Evolutionary conservation across 1,284 basidiomycete species (phyloP).

Genomic region (Volvariella volvacea): DNA sequence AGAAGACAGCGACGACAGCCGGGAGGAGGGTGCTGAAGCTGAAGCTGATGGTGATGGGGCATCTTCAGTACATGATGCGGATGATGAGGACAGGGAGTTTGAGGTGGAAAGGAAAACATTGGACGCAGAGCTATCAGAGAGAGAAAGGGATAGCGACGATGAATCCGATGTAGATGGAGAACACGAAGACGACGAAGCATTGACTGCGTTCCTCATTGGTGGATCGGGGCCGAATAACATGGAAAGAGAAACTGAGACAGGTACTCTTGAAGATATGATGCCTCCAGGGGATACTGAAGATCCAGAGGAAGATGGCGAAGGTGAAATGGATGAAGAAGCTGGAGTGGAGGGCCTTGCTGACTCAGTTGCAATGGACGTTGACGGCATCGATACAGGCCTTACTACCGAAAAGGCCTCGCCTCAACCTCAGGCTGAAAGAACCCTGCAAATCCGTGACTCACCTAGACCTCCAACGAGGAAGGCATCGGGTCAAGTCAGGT

Average conservation of each 20-base stretch:
- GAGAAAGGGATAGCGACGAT: constrained; percentile 9
- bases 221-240: background rate
- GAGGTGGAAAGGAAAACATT: background rate
- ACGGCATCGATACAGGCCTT: no score
- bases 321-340: no score
- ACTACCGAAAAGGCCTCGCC: no score
- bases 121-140: background rate
- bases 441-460: no score
- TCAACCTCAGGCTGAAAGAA: no score
- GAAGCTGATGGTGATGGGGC: background rate
- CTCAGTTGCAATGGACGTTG: no score
- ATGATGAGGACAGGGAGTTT: background rate
- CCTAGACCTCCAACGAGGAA: constrained; percentile 1
- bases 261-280: background rate
- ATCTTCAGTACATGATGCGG: background rate
- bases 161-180: constrained; percentile 7
- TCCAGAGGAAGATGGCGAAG: constrained; percentile 5
- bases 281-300: background rate
- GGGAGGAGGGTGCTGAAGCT: constrained; percentile 10
- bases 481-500: constrained; percentile 8
- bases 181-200: constrained; percentile 7
- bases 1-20: constrained; percentile 19
- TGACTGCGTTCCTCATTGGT: background rate
- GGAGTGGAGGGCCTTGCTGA: no score
- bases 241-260: no score